Percentiles rank a stretch among this genome's conserved stretches.
These are phyloP conservation scores for Sporothrix schenckii DNA, from an alignment of 2,329 filamentous ascomycete genomes.

Conservation along the genomic window DNA sequence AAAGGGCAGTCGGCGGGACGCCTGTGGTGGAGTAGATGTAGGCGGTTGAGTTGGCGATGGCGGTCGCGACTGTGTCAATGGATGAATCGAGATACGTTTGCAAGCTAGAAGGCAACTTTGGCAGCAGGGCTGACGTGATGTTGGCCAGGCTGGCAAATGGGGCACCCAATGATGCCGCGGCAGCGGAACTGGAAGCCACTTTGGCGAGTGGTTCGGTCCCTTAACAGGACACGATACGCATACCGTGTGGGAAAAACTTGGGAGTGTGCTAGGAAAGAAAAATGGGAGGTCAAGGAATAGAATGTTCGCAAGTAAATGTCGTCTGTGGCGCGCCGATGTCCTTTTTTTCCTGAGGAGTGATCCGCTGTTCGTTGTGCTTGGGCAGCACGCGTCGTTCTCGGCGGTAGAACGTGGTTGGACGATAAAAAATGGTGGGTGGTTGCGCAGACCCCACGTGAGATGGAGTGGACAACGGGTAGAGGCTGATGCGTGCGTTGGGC, in stretches of 20 bases:
- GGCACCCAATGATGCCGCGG: slow-evolving; percentile 66
- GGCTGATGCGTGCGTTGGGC: slow-evolving; percentile 7
- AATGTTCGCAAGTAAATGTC: not conserved
- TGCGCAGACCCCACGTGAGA: slow-evolving; percentile 22
- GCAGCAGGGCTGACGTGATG: slow-evolving; percentile 50
- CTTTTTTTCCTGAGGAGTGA: not conserved
- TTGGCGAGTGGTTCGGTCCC: slow-evolving; percentile 51
- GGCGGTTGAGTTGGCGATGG: slow-evolving; percentile 54
- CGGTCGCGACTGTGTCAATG: slow-evolving; percentile 53
- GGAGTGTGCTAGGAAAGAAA: not conserved
- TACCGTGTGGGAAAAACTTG: not conserved
- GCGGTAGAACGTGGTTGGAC: not conserved
- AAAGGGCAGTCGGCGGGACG: slow-evolving; percentile 53
- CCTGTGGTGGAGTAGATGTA: slow-evolving; percentile 57
- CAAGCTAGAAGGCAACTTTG: slow-evolving; percentile 49
- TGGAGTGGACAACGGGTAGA: not conserved
- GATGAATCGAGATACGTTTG: slow-evolving; percentile 63
- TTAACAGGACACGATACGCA: slow-evolving; percentile 40
- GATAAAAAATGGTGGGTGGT: not conserved
- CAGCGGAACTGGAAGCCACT: slow-evolving; percentile 63
- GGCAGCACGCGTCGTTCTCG: slow-evolving; percentile 6
- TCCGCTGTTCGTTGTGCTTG: not conserved
- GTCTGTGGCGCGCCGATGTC: slow-evolving; percentile 5
- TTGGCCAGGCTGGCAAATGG: slow-evolving; percentile 55
- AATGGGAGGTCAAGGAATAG: not conserved